Evolutionary conservation across 805 yeast genomes (phyloP).

Genomic region (Metschnikowia orientalis): DNA sequence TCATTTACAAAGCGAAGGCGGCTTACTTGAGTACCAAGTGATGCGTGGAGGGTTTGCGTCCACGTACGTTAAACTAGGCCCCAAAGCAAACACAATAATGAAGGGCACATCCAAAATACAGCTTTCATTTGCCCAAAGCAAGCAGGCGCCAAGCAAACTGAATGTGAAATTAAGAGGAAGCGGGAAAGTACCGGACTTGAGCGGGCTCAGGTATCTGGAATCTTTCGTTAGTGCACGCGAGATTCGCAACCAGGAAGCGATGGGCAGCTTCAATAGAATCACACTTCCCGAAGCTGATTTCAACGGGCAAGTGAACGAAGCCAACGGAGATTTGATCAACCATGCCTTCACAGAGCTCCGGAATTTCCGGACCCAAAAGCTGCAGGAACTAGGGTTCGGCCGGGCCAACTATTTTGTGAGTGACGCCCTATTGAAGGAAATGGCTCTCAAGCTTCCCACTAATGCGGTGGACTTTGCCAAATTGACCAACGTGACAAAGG

Average conservation of each 20-base stretch:
- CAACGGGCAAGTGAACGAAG: slow-evolving; percentile 14
- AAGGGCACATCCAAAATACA: slow-evolving; percentile 41
- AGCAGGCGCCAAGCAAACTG: slow-evolving; percentile 4
- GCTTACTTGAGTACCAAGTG: slow-evolving; percentile 66
- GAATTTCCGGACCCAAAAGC: slow-evolving; percentile 38
- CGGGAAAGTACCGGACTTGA: slow-evolving; percentile 9
- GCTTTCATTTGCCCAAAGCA: slow-evolving; percentile 44
- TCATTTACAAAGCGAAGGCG: slow-evolving; percentile 61
- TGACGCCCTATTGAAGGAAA: slow-evolving; percentile 43
- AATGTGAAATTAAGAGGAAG: slow-evolving; percentile 12
- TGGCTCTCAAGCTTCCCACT: slow-evolving; percentile 54
- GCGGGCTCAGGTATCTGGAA: slow-evolving; percentile 20
- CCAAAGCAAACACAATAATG: slow-evolving; percentile 47
- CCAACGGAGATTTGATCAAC: slow-evolving; percentile 24
- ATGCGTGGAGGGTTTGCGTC: slow-evolving; percentile 77
- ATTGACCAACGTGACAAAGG: slow-evolving; percentile 33
- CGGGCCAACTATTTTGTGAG: slow-evolving; percentile 20
- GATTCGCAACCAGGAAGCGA: slow-evolving; percentile 10
- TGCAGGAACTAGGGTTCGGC: slow-evolving; percentile 36
- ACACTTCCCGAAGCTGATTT: slow-evolving; percentile 19
- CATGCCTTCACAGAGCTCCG: slow-evolving; percentile 34
- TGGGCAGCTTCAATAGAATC: slow-evolving; percentile 14
- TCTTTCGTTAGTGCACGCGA: slow-evolving; percentile 26
- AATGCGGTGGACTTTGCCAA: slow-evolving; percentile 43
- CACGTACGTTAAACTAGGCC: slow-evolving; percentile 66